Evolutionary conservation across 1,139 yeast genomes (phyloP).

Genomic region (Protomyces arabidopsidicola): DNA sequence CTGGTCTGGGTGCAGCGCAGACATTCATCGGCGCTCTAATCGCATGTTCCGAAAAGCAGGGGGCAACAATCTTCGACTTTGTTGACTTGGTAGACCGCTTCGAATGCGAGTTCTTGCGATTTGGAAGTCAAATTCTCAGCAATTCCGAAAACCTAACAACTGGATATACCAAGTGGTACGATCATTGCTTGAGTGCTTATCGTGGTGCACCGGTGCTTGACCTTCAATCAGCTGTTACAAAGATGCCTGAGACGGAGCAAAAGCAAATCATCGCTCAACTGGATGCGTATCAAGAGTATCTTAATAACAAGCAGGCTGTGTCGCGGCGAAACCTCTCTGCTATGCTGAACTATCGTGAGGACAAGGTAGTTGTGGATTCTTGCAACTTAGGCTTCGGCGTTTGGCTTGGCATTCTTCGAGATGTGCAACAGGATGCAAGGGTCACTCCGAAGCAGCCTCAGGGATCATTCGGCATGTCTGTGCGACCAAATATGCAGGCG

Average conservation of each 20-base stretch:
- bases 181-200: conserved; percentile 26
- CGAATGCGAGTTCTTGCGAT: conserved; percentile 17
- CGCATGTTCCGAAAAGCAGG: conserved; percentile 1
- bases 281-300: conserved; percentile 7
- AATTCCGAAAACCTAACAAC: conserved; percentile 21
- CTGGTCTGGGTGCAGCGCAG: conserved; percentile 26
- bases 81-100: conserved; percentile 13
- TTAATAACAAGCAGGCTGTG: not conserved
- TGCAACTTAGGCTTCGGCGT: conserved; percentile 10
- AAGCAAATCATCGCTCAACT: not conserved
- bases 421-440: conserved; percentile 19
- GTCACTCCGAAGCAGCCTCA: conserved; percentile 20
- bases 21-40: conserved; percentile 24
- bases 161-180: conserved; percentile 27
- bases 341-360: not conserved
- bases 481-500: conserved; percentile 17
- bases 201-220: conserved; percentile 18
- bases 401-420: conserved; percentile 18
- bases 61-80: not conserved
- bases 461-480: conserved; percentile 3
- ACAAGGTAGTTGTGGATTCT: not conserved
- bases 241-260: conserved; percentile 6
- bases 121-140: conserved; percentile 15
- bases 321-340: not conserved
- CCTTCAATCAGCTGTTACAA: not conserved